Conservation (phyloP, 768 basidiomycete species). For the Russula foetens region DNA sequence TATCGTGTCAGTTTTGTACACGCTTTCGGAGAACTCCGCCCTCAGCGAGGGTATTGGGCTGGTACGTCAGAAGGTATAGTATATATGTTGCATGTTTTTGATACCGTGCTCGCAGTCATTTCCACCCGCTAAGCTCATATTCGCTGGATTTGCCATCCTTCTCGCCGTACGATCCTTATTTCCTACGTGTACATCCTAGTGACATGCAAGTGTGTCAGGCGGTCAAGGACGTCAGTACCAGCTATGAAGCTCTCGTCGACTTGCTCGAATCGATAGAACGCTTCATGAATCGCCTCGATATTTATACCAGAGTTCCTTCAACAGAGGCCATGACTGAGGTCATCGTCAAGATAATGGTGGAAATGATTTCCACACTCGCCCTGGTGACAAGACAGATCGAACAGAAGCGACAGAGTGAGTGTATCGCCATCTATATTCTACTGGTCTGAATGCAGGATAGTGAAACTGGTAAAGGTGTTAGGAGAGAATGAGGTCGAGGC, state of each 20-base stretch:
- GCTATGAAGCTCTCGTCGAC: neutral
- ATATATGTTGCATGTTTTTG: no score
- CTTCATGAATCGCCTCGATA: neutral
- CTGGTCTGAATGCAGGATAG: neutral
- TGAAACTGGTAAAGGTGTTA: neutral
- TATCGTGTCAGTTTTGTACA: neutral
- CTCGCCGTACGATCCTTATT: no score
- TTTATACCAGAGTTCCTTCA: neutral
- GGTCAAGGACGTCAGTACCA: no score
- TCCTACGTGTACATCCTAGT: no score
- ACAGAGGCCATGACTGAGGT: neutral
- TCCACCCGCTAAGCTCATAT: no score
- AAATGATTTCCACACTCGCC: neutral
- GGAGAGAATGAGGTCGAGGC: neutral
- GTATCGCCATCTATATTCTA: neutral
- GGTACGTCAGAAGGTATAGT: neutral
- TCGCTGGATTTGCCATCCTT: no score
- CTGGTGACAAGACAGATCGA: neutral
- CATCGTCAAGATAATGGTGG: neutral
- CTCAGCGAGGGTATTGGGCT: neutral
- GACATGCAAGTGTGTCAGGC: no score
- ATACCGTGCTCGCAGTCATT: no score
- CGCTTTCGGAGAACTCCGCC: neutral
- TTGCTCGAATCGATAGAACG: neutral
- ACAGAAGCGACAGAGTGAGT: neutral